Base-by-base conservation (phyloP, 129 eudicot species). In the Cynara cardunculus region DNA sequence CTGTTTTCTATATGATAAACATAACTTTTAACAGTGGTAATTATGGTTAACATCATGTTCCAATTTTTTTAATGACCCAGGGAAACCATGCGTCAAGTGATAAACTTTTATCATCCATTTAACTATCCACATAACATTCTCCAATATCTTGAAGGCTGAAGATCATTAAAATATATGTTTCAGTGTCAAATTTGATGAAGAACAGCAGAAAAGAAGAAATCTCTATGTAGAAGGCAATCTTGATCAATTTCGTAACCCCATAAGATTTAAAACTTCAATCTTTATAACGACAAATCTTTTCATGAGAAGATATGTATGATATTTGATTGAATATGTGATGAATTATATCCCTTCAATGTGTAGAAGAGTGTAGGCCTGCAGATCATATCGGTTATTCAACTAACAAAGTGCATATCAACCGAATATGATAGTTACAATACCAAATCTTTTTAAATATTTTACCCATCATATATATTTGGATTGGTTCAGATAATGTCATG, bases 1-100 rank as follows among this genome's bases (percentile, higher is more conserved):
- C 41, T 68, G 71, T 75, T 75, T 70, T 69, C 35, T 69, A 24
- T 68, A 24, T 75, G 70, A 67, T 68, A 67, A 75, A 67, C 53
- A 30, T 2, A 59, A 22, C 69, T 46, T 68, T 75, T 32, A 71
- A 71, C 49, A 30, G 18, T 37, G 67, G 24, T 81, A 65, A 66
- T 44, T 7, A 74, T 67, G 66, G 39, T 66, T 67, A 68, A 12
- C n/a, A 11, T 41, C 81, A 26, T 77, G 81, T 64, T 65, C 46
- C 16, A 56, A 18, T 56, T 56, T 56, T n/a, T 56, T 44, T 12
- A 44, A 3, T 11, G 56, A 44, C 56, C n/a, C 56, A 46, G 18
- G 59, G 59, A 46, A 46, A 46, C 59, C 59, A 46, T 46, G 59
- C n/a, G 3, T 46, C 19, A 14, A 46, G 18, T 14, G 18, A 2